phyloP scores from a whole-genome alignment of 164 flowering plant species.

The Taxillus chinensis region DNA sequence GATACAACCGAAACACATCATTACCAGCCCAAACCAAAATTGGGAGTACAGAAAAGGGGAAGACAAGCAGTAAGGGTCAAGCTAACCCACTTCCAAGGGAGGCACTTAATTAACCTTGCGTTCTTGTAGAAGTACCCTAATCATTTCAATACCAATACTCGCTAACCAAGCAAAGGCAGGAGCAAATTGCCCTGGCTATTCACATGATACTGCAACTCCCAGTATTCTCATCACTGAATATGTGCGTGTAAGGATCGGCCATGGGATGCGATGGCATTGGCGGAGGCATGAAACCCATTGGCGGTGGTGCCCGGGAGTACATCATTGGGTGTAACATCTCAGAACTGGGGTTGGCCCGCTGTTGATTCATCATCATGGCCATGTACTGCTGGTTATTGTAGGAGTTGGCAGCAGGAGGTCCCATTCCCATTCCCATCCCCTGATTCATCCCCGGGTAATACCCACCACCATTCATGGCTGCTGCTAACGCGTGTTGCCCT shows the following conservation, averaged over 20 bases:
- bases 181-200: background rate
- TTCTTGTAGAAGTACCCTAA: too few species aligned
- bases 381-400: conserved; percentile 25
- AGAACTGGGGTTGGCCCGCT: conserved; percentile 15
- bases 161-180: too few species aligned
- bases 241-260: background rate
- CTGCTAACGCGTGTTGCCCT: conserved; percentile 27
- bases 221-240: conserved; percentile 31
- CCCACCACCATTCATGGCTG: conserved; percentile 20
- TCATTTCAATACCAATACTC: too few species aligned
- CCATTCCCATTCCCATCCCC: too few species aligned
- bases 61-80: too few species aligned
- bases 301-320: conserved; percentile 34
- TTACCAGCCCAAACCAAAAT: too few species aligned
- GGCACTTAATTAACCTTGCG: too few species aligned
- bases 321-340: conserved; percentile 44
- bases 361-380: conserved; percentile 63
- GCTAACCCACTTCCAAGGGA: too few species aligned
- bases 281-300: conserved; percentile 18
- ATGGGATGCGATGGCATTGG: conserved; percentile 14
- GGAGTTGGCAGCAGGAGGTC: conserved; percentile 12
- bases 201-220: conserved; percentile 28
- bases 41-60: too few species aligned
- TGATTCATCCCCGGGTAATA: conserved; percentile 29
- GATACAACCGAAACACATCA: too few species aligned